A percentile compares a stretch with the other conserved stretches of the same genome.
These are phyloP conservation scores for Cryptococcus sp. DNA, from an alignment of 1,284 basidiomycete genomes.

Conservation along the genomic window DNA sequence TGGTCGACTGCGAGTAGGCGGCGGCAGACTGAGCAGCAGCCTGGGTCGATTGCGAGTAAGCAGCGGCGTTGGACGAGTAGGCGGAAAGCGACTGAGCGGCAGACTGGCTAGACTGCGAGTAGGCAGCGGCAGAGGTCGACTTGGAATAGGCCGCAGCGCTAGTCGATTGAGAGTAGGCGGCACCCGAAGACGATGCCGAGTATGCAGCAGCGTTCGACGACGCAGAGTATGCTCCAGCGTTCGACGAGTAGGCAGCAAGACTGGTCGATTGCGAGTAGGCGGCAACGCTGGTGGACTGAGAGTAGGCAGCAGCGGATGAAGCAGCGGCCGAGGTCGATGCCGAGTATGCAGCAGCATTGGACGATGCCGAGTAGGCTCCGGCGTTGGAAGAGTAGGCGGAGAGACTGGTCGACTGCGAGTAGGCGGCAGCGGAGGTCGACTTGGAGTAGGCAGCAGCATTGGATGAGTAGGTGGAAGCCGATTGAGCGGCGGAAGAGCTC, in stretches of 20 bases:
- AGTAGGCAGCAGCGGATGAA: neutral
- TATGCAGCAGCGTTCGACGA: no score
- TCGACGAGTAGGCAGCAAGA: neutral
- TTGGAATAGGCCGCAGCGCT: no score
- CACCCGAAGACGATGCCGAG: neutral
- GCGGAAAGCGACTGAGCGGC: no score
- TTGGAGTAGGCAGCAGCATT: neutral
- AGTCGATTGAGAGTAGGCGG: neutral
- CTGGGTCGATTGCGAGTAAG: constrained; percentile 4
- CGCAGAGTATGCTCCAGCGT: no score
- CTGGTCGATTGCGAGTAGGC: no score
- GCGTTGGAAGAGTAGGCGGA: neutral
- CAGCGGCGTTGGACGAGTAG: no score
- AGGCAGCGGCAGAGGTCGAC: no score
- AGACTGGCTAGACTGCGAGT: neutral
- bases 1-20: constrained; percentile 4
- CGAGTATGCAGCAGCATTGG: neutral
- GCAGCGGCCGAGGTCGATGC: neutral
- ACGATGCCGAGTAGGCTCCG: neutral
- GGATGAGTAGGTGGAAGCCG: constrained; percentile 6
- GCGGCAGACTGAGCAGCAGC: constrained; percentile 11
- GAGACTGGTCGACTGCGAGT: neutral
- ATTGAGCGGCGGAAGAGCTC: neutral
- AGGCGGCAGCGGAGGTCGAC: constrained; percentile 3
- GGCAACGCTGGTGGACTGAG: neutral